A percentile compares a stretch with the other conserved stretches of the same genome.
Evolutionary conservation across 2,329 filamentous ascomycete genomes (phyloP).

Genomic region (Colletotrichum viniferum): DNA sequence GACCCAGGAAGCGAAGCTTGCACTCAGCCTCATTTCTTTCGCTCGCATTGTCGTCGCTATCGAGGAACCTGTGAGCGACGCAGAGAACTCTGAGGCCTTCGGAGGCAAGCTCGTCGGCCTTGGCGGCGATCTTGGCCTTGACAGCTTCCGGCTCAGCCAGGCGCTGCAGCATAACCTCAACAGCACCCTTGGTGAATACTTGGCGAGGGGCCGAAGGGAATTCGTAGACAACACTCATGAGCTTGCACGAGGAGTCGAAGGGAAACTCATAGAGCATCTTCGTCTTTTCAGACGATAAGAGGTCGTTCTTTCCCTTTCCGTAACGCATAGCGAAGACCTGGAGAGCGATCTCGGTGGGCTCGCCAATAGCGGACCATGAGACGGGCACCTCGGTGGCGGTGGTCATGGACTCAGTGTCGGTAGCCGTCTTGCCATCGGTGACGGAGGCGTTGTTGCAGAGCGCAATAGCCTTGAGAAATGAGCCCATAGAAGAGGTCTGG

Average conservation of each 20-base stretch:
- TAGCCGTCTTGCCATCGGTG: slow-evolving; percentile 44
- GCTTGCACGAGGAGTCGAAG: slow-evolving; percentile 76
- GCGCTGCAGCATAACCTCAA: slow-evolving; percentile 60
- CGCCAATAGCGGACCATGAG: slow-evolving; percentile 64
- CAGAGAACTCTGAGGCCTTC: slow-evolving; percentile 73
- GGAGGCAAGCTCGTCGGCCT: slow-evolving; percentile 61
- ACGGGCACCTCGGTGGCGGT: slow-evolving; percentile 42
- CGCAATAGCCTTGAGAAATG: slow-evolving; percentile 59
- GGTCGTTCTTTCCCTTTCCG: slow-evolving; percentile 49
- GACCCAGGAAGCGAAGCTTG: slow-evolving; percentile 67
- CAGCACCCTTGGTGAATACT: slow-evolving; percentile 63
- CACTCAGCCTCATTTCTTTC: slow-evolving; percentile 60
- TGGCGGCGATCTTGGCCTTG: slow-evolving; percentile 50
- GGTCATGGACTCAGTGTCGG: slow-evolving; percentile 51
- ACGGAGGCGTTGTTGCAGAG: slow-evolving; percentile 66
- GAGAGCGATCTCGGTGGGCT: slow-evolving; percentile 76
- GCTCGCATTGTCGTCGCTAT: slow-evolving; percentile 39
- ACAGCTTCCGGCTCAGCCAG: slow-evolving; percentile 51
- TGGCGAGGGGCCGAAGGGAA: slow-evolving; percentile 34
- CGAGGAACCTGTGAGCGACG: slow-evolving; percentile 58
- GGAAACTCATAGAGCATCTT: slow-evolving; percentile 68
- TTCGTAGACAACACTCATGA: slow-evolving; percentile 73
- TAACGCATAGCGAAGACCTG: slow-evolving; percentile 77
- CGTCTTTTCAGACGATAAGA: slow-evolving; percentile 36
- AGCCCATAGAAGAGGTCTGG: slow-evolving; percentile 38